These are phyloP conservation scores for Stephania japonica DNA, from an alignment of 164 flowering plant species.

Conservation along the genomic window DNA sequence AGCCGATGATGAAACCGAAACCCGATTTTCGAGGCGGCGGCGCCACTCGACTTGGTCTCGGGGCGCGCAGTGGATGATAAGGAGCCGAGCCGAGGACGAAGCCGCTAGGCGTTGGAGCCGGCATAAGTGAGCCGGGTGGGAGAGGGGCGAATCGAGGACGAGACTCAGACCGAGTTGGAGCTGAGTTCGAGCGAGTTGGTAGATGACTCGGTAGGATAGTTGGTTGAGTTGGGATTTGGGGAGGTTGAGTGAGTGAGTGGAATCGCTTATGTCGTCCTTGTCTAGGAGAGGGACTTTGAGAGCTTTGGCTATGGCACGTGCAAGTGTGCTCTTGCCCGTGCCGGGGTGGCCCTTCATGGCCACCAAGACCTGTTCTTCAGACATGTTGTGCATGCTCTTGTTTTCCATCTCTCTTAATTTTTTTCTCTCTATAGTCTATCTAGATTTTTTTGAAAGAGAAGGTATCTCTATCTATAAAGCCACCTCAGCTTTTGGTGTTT, in stretches of 20 bases:
- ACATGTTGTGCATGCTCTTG: not conserved
- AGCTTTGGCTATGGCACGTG: conserved; percentile 37
- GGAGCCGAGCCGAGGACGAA: conserved; percentile 26
- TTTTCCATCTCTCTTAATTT: not conserved
- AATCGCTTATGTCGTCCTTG: conserved; percentile 66
- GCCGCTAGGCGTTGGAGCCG: conserved; percentile 29
- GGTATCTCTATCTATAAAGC: not conserved
- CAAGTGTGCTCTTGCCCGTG: conserved; percentile 63
- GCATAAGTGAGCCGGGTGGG: conserved; percentile 46
- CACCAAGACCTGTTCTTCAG: conserved; percentile 19
- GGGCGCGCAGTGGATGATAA: conserved; percentile 61
- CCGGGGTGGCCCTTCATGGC: conserved; percentile 94
- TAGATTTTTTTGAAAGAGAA: too few relatives aligned
- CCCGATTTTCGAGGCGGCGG: conserved; percentile 36
- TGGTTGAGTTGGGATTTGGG: conserved; percentile 39
- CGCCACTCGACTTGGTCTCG: conserved; percentile 56
- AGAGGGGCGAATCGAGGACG: conserved; percentile 70
- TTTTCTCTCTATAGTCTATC: too few relatives aligned
- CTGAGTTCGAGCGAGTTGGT: conserved; percentile 50
- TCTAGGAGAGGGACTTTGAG: conserved; percentile 62
- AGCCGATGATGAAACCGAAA: not conserved
- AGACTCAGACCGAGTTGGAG: conserved; percentile 56
- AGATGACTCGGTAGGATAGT: conserved; percentile 58
- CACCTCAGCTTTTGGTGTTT: too few relatives aligned
- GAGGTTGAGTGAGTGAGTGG: conserved; percentile 34